phyloP scores from a whole-genome alignment of 2,329 filamentous ascomycete species.

The Fusarium floridanum region DNA sequence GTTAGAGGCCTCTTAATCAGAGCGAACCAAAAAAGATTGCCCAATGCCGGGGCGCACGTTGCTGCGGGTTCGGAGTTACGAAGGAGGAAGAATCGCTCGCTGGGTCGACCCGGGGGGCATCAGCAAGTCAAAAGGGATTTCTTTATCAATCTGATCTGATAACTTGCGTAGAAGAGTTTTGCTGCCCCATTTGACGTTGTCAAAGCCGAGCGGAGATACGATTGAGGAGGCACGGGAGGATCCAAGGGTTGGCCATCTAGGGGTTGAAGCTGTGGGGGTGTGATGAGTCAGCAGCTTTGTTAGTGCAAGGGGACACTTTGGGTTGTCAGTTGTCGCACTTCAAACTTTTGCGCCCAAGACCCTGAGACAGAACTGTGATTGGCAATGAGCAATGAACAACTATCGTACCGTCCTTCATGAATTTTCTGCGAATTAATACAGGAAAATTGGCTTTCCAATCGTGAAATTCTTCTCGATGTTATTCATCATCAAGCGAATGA shows the following conservation, averaged over 20 bases:
- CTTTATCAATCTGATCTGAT: constrained; percentile 60
- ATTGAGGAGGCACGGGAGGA: constrained; percentile 20
- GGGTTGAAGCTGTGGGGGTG: constrained; percentile 3
- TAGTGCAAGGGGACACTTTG: background rate
- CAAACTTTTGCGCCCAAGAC: background rate
- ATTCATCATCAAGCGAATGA: background rate
- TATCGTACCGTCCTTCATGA: background rate
- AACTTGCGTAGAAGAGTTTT: constrained; percentile 47
- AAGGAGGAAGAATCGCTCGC: constrained; percentile 42
- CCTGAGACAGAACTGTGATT: background rate
- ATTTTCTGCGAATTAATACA: background rate
- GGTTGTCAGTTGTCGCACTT: background rate
- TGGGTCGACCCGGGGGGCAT: constrained; percentile 44
- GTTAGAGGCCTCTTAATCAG: constrained; percentile 9
- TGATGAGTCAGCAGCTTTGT: background rate
- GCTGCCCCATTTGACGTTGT: constrained; percentile 18
- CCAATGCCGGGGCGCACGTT: constrained; percentile 36
- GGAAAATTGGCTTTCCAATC: background rate
- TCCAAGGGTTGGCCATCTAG: background rate
- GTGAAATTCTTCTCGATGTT: background rate
- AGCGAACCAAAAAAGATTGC: background rate
- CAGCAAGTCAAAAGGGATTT: constrained; percentile 47
- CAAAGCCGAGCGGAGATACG: constrained; percentile 53
- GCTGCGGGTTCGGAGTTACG: constrained; percentile 52
- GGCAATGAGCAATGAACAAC: background rate